Conservation (phyloP, 805 yeast genomes). For the Kodamaea nitidulidarum region DNA sequence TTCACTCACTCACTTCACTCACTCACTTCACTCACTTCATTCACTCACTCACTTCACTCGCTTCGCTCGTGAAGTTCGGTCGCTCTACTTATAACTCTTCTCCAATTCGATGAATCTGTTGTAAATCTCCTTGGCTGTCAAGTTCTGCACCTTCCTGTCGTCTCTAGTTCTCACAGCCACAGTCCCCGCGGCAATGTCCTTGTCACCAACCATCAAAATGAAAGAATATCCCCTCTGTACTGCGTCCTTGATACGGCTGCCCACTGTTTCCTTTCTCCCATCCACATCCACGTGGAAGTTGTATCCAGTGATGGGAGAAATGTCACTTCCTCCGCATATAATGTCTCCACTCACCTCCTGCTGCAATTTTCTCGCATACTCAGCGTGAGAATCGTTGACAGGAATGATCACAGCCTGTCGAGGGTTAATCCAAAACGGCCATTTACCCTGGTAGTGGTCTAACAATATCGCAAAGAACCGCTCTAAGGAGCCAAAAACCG, state of each 20-base stretch:
- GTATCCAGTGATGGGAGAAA: conserved; percentile 55
- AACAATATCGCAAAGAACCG: conserved; percentile 86
- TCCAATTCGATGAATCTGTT: conserved; percentile 37
- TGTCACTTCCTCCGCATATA: conserved; percentile 22
- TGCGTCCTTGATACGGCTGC: conserved; percentile 77
- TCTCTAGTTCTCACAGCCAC: conserved; percentile 62
- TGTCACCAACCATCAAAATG: conserved; percentile 82
- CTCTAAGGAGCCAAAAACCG: conserved; percentile 92
- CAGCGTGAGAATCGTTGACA: conserved; percentile 57
- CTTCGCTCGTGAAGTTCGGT: not conserved
- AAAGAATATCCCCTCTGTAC: conserved; percentile 69
- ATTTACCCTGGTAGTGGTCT: conserved; percentile 85
- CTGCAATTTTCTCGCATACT: conserved; percentile 50
- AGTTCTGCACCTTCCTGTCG: conserved; percentile 39
- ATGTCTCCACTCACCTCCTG: conserved; percentile 45
- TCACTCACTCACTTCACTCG: not conserved
- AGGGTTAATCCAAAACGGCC: conserved; percentile 98
- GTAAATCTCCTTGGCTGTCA: conserved; percentile 50
- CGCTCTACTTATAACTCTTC: not conserved
- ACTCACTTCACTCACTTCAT: not conserved
- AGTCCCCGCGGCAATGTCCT: conserved; percentile 59
- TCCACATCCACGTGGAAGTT: conserved; percentile 76
- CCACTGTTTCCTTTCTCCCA: conserved; percentile 70
- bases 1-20: not conserved
- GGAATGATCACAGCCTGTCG: conserved; percentile 86